Conservation (phyloP, 1,284 basidiomycete species). For the Volvariella volvacea region DNA sequence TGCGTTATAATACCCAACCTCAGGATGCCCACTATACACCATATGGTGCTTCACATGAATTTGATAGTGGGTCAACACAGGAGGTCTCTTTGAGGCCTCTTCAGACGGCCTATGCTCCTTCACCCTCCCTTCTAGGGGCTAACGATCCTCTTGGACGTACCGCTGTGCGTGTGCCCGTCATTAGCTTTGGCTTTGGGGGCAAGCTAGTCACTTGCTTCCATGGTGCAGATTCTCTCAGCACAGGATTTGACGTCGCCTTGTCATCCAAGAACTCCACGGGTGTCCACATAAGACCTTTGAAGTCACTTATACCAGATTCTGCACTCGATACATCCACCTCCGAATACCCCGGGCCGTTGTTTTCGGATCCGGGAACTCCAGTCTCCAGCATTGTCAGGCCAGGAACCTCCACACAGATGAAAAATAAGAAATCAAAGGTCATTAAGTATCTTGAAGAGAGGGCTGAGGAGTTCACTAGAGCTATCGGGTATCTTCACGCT, state of each 20-base stretch:
- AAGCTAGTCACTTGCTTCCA: conserved; percentile 85
- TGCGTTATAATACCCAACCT: not conserved
- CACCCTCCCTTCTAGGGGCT: conserved; percentile 69
- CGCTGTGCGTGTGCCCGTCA: conserved; percentile 66
- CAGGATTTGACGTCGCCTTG: conserved; percentile 73
- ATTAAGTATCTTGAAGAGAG: conserved; percentile 72
- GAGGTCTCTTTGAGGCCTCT: conserved; percentile 37
- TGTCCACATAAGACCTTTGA: conserved; percentile 62
- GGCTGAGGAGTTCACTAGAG: conserved; percentile 70
- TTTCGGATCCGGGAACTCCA: conserved; percentile 67
- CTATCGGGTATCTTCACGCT: conserved; percentile 64
- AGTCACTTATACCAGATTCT: conserved; percentile 64
- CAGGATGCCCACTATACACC: conserved; percentile 13
- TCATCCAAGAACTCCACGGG: conserved; percentile 65
- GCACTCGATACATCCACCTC: conserved; percentile 50
- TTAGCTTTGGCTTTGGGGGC: conserved; percentile 88
- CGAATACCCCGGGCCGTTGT: conserved; percentile 80
- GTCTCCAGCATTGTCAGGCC: conserved; percentile 66
- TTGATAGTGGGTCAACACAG: conserved; percentile 18
- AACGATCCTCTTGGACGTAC: conserved; percentile 82
- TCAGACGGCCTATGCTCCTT: conserved; percentile 61
- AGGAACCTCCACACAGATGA: conserved; percentile 53
- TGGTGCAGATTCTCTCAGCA: conserved; percentile 55
- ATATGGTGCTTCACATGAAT: conserved; percentile 1
- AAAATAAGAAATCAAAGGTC: conserved; percentile 80